Evolutionary conservation across 768 basidiomycete species (phyloP).

Genomic region (Xanthoconium purpureum): DNA sequence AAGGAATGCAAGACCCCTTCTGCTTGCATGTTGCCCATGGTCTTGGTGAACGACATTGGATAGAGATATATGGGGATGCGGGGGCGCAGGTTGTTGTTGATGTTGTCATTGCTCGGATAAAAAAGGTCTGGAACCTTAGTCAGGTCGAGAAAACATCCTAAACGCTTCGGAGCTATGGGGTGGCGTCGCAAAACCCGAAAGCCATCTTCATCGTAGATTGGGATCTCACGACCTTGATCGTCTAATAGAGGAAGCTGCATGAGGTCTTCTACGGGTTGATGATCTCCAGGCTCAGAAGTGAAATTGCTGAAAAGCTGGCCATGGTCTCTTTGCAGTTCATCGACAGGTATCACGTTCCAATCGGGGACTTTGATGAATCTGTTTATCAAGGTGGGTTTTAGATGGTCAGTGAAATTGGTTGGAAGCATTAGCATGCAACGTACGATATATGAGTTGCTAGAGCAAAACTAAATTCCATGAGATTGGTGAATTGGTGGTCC

Average conservation of each 20-base stretch:
- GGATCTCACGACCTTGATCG: neutral
- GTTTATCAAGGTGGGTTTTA: too few relatives aligned
- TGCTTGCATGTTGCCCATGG: neutral
- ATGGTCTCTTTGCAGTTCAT: neutral
- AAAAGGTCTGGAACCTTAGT: neutral
- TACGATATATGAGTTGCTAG: neutral
- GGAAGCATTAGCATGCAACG: neutral
- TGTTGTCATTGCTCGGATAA: neutral
- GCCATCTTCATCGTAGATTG: neutral
- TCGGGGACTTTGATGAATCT: neutral
- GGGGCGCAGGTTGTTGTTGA: neutral
- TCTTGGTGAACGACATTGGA: neutral
- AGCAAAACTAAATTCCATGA: neutral
- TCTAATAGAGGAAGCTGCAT: neutral
- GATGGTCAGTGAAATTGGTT: neutral
- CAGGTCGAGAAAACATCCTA: neutral
- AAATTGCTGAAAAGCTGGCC: neutral
- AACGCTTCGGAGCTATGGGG: neutral
- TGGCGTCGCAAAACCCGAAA: neutral
- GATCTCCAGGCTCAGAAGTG: neutral
- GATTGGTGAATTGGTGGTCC: neutral
- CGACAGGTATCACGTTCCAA: neutral
- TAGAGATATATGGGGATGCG: neutral
- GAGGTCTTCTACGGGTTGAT: neutral
- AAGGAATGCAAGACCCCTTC: neutral